phyloP scores from a whole-genome alignment of 805 yeast species.

The Blastobotrys muscicola region DNA sequence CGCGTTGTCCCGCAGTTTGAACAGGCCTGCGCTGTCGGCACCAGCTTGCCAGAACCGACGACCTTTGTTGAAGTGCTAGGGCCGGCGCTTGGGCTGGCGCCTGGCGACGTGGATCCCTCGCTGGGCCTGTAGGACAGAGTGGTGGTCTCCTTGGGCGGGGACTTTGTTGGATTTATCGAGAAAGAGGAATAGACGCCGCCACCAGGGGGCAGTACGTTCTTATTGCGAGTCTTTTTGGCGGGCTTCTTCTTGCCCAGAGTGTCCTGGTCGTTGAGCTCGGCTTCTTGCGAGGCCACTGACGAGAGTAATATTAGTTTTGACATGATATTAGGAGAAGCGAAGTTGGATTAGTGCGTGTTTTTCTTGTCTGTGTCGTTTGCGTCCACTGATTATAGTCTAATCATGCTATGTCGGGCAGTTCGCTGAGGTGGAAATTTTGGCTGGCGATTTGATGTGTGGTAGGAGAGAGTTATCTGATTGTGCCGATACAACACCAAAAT shows the following conservation, averaged over 20 bases:
- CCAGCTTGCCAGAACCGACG: not conserved
- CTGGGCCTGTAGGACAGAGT: not conserved
- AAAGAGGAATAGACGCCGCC: conserved; percentile 4
- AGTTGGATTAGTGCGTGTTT: not conserved
- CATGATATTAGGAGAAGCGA: conserved; percentile 8
- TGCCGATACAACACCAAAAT: no score
- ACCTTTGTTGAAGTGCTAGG: not conserved
- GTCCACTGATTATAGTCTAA: no score
- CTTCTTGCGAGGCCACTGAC: conserved; percentile 9
- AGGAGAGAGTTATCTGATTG: no score
- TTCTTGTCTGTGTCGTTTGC: no score
- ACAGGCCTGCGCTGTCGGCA: conserved; percentile 39
- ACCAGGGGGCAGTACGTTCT: not conserved
- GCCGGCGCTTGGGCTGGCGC: not conserved
- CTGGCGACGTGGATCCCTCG: not conserved
- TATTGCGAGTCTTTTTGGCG: not conserved
- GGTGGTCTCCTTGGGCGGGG: not conserved
- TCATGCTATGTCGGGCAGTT: no score
- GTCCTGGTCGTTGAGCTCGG: not conserved
- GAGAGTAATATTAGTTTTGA: conserved; percentile 15
- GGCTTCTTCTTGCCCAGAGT: not conserved
- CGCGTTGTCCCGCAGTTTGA: conserved; percentile 86
- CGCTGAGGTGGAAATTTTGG: no score
- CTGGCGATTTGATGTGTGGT: no score
- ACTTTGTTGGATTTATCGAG: conserved; percentile 3